These are phyloP conservation scores for Rhizophagus clarus DNA, from an alignment of 192 early-diverging fungal genomes.

Conservation along the genomic window DNA sequence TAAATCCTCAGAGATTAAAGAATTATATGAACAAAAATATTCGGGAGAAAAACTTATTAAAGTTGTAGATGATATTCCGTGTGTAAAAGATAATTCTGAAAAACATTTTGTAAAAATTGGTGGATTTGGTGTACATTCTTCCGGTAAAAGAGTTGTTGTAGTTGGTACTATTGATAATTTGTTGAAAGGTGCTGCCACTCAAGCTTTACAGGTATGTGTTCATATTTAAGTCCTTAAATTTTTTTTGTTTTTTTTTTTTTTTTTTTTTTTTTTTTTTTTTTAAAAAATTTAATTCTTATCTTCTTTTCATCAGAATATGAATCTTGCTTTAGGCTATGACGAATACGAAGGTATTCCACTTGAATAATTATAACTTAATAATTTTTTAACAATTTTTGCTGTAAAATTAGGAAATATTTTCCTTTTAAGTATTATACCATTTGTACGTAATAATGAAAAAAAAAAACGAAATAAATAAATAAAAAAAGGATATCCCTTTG, in stretches of 20 bases:
- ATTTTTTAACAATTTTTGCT: no score
- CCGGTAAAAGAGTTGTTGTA: conserved; percentile 80
- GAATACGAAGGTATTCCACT: conserved; percentile 91
- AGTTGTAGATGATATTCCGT: conserved; percentile 74
- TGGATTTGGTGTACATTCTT: conserved; percentile 86
- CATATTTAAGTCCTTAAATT: no score
- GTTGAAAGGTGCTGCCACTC: conserved; percentile 99
- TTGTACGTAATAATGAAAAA: no score
- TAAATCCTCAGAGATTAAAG: conserved; percentile 69
- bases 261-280: background rate
- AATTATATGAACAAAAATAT: conserved; percentile 75
- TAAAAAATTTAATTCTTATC: background rate
- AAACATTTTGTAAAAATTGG: conserved; percentile 90
- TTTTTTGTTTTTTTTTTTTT: no score
- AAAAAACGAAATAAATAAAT: no score
- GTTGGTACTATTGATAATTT: conserved; percentile 95
- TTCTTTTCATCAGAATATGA: conserved; percentile 73
- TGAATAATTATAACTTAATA: conserved; percentile 39
- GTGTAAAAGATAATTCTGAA: conserved; percentile 88
- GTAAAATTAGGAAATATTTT: no score
- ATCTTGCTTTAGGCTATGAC: conserved; percentile 86
- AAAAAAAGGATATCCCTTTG: no score
- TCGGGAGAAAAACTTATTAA: conserved; percentile 79
- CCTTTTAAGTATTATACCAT: no score
- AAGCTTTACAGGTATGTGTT: conserved; percentile 78